phyloP scores from a whole-genome alignment of 371 early-diverging fungal species.

The Mortierella sp. region DNA sequence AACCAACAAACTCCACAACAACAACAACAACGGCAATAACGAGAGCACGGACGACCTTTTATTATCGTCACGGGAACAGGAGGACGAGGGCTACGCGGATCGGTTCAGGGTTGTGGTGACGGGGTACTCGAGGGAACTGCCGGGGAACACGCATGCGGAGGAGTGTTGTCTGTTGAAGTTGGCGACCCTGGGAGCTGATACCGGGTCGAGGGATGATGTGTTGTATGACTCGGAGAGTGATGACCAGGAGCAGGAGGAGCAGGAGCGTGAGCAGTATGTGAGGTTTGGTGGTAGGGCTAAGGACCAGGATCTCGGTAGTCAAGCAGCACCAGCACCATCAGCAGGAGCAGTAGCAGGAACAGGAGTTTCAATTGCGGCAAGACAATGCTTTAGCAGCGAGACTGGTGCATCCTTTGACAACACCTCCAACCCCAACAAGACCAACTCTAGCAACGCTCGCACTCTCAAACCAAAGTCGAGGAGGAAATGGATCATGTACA shows the following conservation, averaged over 20 bases:
- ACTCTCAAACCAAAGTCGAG: background rate
- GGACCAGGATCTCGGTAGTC: background rate
- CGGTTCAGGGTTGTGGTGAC: slow-evolving; percentile 68
- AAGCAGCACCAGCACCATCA: background rate
- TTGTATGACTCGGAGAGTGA: background rate
- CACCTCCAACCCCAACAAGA: background rate
- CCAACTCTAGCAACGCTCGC: background rate
- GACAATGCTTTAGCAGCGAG: no score
- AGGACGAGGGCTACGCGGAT: slow-evolving; percentile 26
- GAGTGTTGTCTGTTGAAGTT: slow-evolving; percentile 85
- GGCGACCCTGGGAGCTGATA: slow-evolving; percentile 22
- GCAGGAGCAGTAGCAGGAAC: background rate
- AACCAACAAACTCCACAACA: background rate
- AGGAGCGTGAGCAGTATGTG: background rate
- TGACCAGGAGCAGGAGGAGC: background rate
- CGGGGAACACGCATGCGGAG: slow-evolving; percentile 95
- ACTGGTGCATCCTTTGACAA: no score
- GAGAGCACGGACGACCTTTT: background rate
- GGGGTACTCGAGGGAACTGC: slow-evolving; percentile 89
- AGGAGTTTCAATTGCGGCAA: background rate
- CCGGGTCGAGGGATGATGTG: slow-evolving; percentile 9
- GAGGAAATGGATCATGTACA: slow-evolving; percentile 76
- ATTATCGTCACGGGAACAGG: background rate
- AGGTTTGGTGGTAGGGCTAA: background rate
- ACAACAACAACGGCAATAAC: background rate